A percentile compares a stretch with the other conserved stretches of the same genome.
Evolutionary conservation across 371 early-diverging fungal species (phyloP).

Genomic region (Mucor piriformis): DNA sequence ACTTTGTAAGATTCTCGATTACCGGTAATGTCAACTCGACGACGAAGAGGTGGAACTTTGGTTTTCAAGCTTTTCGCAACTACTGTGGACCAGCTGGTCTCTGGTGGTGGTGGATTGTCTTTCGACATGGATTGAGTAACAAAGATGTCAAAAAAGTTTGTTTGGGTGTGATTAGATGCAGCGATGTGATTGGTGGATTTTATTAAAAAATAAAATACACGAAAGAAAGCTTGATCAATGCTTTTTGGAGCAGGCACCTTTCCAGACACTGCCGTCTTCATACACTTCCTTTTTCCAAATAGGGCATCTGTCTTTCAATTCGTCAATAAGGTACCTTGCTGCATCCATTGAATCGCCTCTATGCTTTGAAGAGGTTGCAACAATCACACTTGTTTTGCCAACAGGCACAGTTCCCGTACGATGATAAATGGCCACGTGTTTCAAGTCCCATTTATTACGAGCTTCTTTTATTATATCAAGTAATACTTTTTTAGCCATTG

Average conservation of each 20-base stretch:
- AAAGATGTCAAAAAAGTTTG: too few relatives aligned
- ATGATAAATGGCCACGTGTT: conserved; percentile 75
- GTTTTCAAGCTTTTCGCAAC: too few relatives aligned
- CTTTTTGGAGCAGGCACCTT: conserved; percentile 40
- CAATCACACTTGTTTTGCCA: conserved; percentile 79
- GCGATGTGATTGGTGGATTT: too few relatives aligned
- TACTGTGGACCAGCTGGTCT: too few relatives aligned
- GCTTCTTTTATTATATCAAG: conserved; percentile 60
- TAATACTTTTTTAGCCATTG: conserved; percentile 79
- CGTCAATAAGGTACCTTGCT: conserved; percentile 80
- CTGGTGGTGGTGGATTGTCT: too few relatives aligned
- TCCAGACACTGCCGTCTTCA: conserved; percentile 81
- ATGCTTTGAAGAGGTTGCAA: conserved; percentile 81
- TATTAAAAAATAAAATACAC: too few relatives aligned
- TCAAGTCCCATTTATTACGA: conserved; percentile 65
- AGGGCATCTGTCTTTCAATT: conserved; percentile 79
- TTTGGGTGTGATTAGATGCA: too few relatives aligned
- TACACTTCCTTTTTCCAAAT: conserved; percentile 94
- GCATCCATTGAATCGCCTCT: conserved; percentile 77
- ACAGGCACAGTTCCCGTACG: conserved; percentile 78
- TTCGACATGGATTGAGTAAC: too few relatives aligned
- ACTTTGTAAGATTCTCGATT: too few relatives aligned
- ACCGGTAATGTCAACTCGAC: too few relatives aligned
- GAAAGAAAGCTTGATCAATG: too few relatives aligned
- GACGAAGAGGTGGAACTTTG: too few relatives aligned